Evolutionary conservation across 2,329 filamentous ascomycete genomes (phyloP).

Genomic region (Ceratocystis variospora): DNA sequence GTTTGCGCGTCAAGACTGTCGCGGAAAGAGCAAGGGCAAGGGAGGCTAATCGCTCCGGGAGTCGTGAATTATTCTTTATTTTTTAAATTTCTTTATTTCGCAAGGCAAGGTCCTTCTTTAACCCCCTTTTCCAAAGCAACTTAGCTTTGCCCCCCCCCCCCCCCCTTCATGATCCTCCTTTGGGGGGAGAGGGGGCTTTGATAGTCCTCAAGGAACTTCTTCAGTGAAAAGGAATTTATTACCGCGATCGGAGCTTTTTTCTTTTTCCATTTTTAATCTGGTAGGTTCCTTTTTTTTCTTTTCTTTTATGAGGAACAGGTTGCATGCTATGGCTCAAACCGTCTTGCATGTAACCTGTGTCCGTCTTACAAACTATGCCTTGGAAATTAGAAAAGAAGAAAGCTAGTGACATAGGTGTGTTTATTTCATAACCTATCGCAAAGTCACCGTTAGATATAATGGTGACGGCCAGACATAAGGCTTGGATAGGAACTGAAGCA

Average conservation of each 20-base stretch:
- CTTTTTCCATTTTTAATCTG: background rate
- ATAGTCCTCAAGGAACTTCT: background rate
- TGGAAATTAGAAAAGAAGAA: background rate
- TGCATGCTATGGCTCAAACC: background rate
- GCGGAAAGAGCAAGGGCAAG: conserved; percentile 16
- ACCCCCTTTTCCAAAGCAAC: background rate
- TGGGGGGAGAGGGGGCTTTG: background rate
- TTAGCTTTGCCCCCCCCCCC: background rate
- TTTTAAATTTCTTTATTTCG: background rate
- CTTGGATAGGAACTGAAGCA: conserved; percentile 8
- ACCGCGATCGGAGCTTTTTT: background rate
- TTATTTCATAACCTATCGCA: background rate
- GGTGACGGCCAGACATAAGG: background rate
- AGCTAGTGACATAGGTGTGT: background rate
- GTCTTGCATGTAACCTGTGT: background rate
- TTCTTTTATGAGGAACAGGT: background rate
- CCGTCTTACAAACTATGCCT: background rate
- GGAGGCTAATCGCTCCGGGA: background rate
- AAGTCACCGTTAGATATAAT: background rate
- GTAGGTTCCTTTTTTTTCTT: background rate
- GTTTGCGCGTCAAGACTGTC: conserved; percentile 19
- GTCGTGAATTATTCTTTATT: background rate
- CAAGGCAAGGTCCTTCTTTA: background rate
- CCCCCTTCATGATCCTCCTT: background rate
- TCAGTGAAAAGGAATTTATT: background rate